A percentile compares a stretch with the other conserved stretches of the same genome.
These are phyloP conservation scores for Thelonectria discophora DNA, from an alignment of 2,329 filamentous ascomycete species.

Conservation along the genomic window DNA sequence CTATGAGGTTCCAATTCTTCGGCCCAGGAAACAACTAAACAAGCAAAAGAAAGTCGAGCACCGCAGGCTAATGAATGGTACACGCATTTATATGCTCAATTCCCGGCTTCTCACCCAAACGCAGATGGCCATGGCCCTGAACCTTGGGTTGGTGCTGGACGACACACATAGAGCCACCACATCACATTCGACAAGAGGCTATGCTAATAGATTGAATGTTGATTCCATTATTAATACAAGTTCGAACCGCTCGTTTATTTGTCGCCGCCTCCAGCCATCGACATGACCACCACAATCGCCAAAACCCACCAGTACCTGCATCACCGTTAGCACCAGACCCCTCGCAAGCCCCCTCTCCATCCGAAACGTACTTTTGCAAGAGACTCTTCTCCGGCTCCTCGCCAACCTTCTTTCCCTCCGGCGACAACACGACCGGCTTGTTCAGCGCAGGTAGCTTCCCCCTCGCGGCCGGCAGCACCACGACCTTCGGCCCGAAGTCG, in stretches of 20 bases:
- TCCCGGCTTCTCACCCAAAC: too few relatives aligned
- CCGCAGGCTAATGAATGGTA: too few relatives aligned
- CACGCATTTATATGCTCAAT: too few relatives aligned
- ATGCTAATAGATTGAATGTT: neutral
- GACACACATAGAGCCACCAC: neutral
- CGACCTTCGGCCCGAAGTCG: conserved; percentile 70
- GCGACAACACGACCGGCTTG: conserved; percentile 68
- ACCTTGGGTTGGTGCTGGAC: too few relatives aligned
- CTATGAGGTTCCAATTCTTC: too few relatives aligned
- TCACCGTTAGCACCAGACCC: conserved; percentile 45
- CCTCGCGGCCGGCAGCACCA: conserved; percentile 56
- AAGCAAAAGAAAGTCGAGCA: too few relatives aligned
- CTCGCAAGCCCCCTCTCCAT: neutral
- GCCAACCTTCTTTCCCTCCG: conserved; percentile 66
- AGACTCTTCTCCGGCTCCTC: conserved; percentile 69
- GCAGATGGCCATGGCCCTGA: too few relatives aligned
- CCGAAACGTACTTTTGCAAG: conserved; percentile 68
- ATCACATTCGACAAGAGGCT: neutral
- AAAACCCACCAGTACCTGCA: conserved; percentile 74
- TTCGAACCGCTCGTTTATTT: conserved; percentile 53
- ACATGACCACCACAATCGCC: conserved; percentile 61
- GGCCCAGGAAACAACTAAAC: too few relatives aligned
- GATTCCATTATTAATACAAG: conserved; percentile 14
- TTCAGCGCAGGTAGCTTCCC: conserved; percentile 69
- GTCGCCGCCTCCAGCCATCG: conserved; percentile 62